phyloP scores from a whole-genome alignment of 1,139 yeast genomes.

The Yamadazyma atlantica region DNA sequence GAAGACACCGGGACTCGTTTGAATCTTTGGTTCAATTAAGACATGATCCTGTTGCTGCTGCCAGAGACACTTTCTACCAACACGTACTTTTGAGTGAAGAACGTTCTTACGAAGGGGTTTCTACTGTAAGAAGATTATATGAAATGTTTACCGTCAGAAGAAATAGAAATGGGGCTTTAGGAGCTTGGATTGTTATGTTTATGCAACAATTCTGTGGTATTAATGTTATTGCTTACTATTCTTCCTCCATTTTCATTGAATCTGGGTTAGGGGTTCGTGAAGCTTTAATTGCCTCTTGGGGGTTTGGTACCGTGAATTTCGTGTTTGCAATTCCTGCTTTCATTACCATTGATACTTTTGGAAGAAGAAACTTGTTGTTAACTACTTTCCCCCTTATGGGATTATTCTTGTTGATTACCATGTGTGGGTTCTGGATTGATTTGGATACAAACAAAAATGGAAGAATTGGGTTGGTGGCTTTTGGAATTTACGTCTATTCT shows the following conservation, averaged over 20 bases:
- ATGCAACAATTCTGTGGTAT: conserved; percentile 95
- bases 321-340: conserved; percentile 84
- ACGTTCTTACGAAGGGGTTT: conserved; percentile 44
- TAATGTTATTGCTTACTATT: conserved; percentile 83
- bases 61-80: conserved; percentile 76
- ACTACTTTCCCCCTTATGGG: conserved; percentile 77
- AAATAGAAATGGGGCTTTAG: conserved; percentile 80
- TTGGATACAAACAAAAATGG: conserved; percentile 41
- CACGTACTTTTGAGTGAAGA: conserved; percentile 66
- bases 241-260: conserved; percentile 69
- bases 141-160: conserved; percentile 70
- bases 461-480: conserved; percentile 61
- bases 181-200: conserved; percentile 81
- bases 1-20: conserved; percentile 57
- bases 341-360: conserved; percentile 76
- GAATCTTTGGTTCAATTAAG: conserved; percentile 52
- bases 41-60: conserved; percentile 58
- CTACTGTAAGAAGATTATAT: conserved; percentile 49
- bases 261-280: conserved; percentile 63
- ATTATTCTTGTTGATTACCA: conserved; percentile 65
- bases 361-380: conserved; percentile 70
- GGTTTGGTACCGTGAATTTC: conserved; percentile 81
- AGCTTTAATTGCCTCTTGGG: conserved; percentile 80
- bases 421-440: conserved; percentile 72
- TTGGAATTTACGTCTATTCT: conserved; percentile 74